Evolutionary conservation across 2,329 filamentous ascomycete species (phyloP).

Genomic region (Biscogniauxia mediterranea): DNA sequence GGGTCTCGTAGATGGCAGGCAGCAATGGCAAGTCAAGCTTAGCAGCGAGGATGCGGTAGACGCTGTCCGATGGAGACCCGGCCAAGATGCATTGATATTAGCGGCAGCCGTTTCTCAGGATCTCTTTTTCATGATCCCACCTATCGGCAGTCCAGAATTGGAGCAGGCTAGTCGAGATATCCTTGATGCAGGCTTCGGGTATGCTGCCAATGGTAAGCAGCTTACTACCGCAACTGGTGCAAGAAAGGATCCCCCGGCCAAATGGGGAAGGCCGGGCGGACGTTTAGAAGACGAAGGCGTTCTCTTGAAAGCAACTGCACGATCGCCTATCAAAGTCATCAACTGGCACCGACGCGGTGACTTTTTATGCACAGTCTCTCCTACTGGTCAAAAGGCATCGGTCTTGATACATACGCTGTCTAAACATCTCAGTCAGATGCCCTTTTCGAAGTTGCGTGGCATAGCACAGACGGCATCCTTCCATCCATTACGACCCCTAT

Average conservation of each 20-base stretch:
- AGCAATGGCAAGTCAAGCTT: slow-evolving; percentile 81
- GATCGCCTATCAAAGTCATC: slow-evolving; percentile 79
- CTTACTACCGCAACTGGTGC: slow-evolving; percentile 51
- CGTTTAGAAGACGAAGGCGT: slow-evolving; percentile 76
- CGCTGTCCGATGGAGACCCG: slow-evolving; percentile 85
- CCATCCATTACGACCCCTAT: slow-evolving; percentile 87
- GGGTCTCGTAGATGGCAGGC: slow-evolving; percentile 81
- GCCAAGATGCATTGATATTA: slow-evolving; percentile 75
- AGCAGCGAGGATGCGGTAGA: slow-evolving; percentile 79
- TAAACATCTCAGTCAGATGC: slow-evolving; percentile 91
- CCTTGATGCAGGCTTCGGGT: slow-evolving; percentile 88
- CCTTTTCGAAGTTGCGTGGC: slow-evolving; percentile 76
- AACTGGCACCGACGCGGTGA: slow-evolving; percentile 93
- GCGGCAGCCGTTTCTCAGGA: slow-evolving; percentile 82
- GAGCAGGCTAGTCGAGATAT: slow-evolving; percentile 73
- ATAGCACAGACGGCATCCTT: slow-evolving; percentile 87
- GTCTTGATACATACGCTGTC: slow-evolving; percentile 94
- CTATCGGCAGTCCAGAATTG: slow-evolving; percentile 67
- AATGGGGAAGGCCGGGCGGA: slow-evolving; percentile 77
- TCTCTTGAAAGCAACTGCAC: slow-evolving; percentile 75
- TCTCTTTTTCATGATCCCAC: slow-evolving; percentile 79
- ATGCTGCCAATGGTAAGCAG: slow-evolving; percentile 69
- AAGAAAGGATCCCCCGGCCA: slow-evolving; percentile 73
- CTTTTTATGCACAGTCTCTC: slow-evolving; percentile 90
- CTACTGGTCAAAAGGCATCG: slow-evolving; percentile 71